Evolutionary conservation across 2,329 filamentous ascomycete species (phyloP), one percentile per base, ranked within the genome.

Genomic region (Ascomycota sp.): DNA sequence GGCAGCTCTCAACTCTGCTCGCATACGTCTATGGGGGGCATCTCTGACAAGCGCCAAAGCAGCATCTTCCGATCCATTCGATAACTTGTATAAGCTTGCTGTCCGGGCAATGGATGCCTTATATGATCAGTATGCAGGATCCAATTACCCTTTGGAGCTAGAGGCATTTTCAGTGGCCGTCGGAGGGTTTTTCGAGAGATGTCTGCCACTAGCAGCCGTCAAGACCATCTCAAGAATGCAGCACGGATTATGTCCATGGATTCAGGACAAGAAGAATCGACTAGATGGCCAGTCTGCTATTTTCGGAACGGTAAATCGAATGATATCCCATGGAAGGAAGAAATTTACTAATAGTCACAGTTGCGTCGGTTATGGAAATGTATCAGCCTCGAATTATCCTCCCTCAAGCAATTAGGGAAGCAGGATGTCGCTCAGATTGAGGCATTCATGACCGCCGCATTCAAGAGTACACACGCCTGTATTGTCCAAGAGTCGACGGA

Each of bases 1-100:
- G 6, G 66, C 72, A 39, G 66, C 70, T 9, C 55, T 82, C 5
- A 76, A 82, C 37, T 63, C 68, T 34, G 72, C 69, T 35, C 62
- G 68, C 33, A 66, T 68, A 33, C 63, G 62, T n/a, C 55, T 84
- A 0, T 82, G 76, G 75, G 52, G 53, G 16, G 46, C 45, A 7
- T 46, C 51, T n/a, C 40, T 46, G 7, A 40, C 43, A 6, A 38
- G 40, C 7, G 38, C 41, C 6, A 47, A 45, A 34, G 41, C 41
- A 9, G 71, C 71, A 4, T 56, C 56, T 6, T 65, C 59, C 38
- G 67, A 83, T 43, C 69, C 75, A 0, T 79, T 75, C 40, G 65
- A 73, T 35, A 58, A 68, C 35, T 52, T 91, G 1, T 78, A 83
- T 45, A 62, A 61, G 30, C 61, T 76, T 10, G 54, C 70, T 31